phyloP scores from a whole-genome alignment of 169 alveolate species.

The Cryptosporidium andersoni region DNA sequence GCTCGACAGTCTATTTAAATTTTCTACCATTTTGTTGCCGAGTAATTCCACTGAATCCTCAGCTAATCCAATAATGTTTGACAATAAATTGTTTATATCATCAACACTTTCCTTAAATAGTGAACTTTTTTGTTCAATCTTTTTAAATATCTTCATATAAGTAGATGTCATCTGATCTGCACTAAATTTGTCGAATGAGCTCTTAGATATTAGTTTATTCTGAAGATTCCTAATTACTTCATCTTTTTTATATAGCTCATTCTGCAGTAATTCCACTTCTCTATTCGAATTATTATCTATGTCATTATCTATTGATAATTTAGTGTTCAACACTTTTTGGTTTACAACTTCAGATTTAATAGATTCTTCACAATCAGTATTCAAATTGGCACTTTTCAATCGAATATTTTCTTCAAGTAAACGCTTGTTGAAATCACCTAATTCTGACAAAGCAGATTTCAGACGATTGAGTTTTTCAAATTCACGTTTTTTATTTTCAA shows the following conservation, averaged over 20 bases:
- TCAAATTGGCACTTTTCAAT: constrained; percentile 46
- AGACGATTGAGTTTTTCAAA: constrained; percentile 52
- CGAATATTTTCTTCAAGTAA: constrained; percentile 58
- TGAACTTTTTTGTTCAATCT: no score
- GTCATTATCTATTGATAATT: neutral
- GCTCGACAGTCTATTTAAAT: constrained; percentile 15
- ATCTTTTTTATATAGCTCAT: constrained; percentile 22
- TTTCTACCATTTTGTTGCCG: constrained; percentile 2
- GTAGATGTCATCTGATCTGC: no score
- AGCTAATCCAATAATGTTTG: constrained; percentile 1
- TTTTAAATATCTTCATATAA: no score
- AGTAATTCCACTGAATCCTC: constrained; percentile 4
- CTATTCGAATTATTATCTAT: neutral
- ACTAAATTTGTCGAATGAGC: no score
- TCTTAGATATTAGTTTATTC: neutral
- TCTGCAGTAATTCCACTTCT: neutral
- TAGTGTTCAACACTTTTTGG: neutral
- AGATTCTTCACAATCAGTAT: neutral
- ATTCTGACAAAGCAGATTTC: constrained; percentile 48
- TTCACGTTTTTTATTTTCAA: constrained; percentile 38
- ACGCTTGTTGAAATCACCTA: constrained; percentile 55
- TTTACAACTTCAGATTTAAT: neutral
- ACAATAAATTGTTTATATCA: constrained; percentile 10
- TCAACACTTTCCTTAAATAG: neutral
- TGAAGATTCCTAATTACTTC: constrained; percentile 36